Evolutionary conservation across 2,329 filamentous ascomycete species (phyloP).

Genomic region (Pseudocercospora fijiensis): DNA sequence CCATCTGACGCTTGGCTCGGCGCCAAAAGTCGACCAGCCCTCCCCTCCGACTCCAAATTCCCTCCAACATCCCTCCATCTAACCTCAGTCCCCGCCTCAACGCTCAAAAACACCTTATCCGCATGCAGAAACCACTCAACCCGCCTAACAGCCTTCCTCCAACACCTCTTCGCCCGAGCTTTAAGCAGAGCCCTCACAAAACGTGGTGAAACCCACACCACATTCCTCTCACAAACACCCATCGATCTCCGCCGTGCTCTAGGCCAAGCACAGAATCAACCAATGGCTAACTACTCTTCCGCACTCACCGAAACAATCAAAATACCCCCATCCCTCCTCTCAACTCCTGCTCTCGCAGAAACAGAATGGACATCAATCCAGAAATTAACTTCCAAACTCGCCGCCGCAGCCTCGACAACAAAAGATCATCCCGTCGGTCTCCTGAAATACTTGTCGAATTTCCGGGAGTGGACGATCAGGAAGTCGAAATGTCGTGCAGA

Average conservation of each 20-base stretch:
- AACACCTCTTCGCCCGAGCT: slow-evolving; percentile 43
- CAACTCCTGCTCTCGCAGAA: background rate
- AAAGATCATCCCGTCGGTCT: slow-evolving; percentile 47
- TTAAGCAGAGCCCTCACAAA: slow-evolving; percentile 37
- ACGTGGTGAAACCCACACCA: slow-evolving; percentile 25
- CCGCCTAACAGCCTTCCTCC: slow-evolving; percentile 46
- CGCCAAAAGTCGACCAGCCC: slow-evolving; percentile 13
- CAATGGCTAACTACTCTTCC: slow-evolving; percentile 42
- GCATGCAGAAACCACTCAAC: slow-evolving; percentile 38
- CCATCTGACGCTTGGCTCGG: slow-evolving; percentile 33
- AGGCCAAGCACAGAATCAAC: slow-evolving; percentile 35
- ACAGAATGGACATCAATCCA: slow-evolving; percentile 40
- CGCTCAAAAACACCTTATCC: slow-evolving; percentile 34
- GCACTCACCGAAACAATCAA: slow-evolving; percentile 21
- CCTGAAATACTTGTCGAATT: slow-evolving; percentile 44
- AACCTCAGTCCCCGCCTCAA: slow-evolving; percentile 34
- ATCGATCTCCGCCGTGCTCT: slow-evolving; percentile 45
- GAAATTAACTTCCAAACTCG: slow-evolving; percentile 37
- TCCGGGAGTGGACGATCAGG: slow-evolving; percentile 43
- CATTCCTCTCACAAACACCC: slow-evolving; percentile 43
- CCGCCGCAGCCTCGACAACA: slow-evolving; percentile 35
- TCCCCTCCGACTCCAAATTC: slow-evolving; percentile 6
- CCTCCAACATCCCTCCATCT: slow-evolving; percentile 37
- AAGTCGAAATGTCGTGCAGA: slow-evolving; percentile 44
- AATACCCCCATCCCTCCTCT: background rate